Evolutionary conservation across 2,329 filamentous ascomycete species (phyloP).

Genomic region (Lachnellula willkommii): DNA sequence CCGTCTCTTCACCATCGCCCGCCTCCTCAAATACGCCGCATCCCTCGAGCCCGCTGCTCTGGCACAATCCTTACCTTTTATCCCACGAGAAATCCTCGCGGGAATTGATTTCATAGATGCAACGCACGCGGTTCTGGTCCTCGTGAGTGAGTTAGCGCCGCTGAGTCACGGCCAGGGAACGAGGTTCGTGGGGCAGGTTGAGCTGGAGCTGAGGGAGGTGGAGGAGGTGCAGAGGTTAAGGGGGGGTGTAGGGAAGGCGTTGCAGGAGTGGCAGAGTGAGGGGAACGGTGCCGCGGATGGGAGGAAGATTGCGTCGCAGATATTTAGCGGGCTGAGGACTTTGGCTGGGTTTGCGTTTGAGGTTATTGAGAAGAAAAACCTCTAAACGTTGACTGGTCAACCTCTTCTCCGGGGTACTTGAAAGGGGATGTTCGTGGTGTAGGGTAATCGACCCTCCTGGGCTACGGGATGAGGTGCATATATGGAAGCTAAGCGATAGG

Average conservation of each 20-base stretch:
- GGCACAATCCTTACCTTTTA: not conserved
- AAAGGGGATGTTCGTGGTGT: no score
- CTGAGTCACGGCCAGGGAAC: conserved; percentile 42
- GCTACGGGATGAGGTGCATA: no score
- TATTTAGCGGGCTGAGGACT: conserved; percentile 4
- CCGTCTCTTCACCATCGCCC: conserved; percentile 46
- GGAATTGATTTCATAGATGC: conserved; percentile 49
- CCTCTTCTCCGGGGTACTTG: no score
- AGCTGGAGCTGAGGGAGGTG: conserved; percentile 45
- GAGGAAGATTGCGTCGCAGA: conserved; percentile 6
- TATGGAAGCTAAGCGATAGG: no score
- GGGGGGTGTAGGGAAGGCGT: not conserved
- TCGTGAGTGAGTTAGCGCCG: conserved; percentile 41
- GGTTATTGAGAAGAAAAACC: conserved; percentile 4
- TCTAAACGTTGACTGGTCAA: not conserved
- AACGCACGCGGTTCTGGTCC: conserved; percentile 47
- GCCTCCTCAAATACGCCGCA: conserved; percentile 47
- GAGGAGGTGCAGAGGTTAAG: conserved; percentile 33
- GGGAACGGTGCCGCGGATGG: conserved; percentile 1
- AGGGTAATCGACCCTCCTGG: no score
- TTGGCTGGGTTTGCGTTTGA: conserved; percentile 10
- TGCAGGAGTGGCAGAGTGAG: conserved; percentile 15
- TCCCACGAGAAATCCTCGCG: conserved; percentile 29
- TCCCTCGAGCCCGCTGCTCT: conserved; percentile 29
- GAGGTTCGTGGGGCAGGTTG: conserved; percentile 41